These are phyloP conservation scores for Juglanconis juglandina DNA, from an alignment of 2,329 filamentous ascomycete species.

Conservation along the genomic window DNA sequence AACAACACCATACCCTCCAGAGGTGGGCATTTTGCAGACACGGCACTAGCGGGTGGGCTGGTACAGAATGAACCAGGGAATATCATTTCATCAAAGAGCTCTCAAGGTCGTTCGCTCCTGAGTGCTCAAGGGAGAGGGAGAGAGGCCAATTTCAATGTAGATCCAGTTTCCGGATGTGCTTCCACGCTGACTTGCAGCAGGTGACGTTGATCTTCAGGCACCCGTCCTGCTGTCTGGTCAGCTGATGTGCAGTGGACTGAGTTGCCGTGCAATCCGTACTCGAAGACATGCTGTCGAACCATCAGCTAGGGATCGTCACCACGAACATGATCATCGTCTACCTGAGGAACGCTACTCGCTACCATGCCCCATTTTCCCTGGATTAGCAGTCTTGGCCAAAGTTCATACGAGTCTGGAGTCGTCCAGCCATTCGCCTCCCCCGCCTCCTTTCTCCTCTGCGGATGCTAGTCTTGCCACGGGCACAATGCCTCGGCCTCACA, in stretches of 20 bases:
- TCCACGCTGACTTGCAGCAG: neutral
- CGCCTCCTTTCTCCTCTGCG: neutral
- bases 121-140: neutral
- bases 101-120: neutral
- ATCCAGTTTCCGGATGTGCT: neutral
- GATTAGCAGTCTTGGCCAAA: neutral
- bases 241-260: no score
- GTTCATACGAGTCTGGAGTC: neutral
- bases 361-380: neutral
- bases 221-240: neutral
- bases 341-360: no score
- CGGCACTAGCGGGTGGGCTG: neutral
- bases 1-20: neutral
- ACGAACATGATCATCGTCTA: neutral
- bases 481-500: neutral
- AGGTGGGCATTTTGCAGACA: neutral
- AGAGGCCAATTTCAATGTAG: neutral
- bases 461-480: neutral
- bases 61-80: neutral
- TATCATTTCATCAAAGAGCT: neutral
- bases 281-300: neutral
- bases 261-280: neutral
- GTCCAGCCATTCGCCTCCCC: neutral
- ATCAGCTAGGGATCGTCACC: neutral
- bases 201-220: neutral